These are phyloP conservation scores for Exophiala alcalophila DNA, from an alignment of 2,329 filamentous ascomycete genomes.

Conservation along the genomic window DNA sequence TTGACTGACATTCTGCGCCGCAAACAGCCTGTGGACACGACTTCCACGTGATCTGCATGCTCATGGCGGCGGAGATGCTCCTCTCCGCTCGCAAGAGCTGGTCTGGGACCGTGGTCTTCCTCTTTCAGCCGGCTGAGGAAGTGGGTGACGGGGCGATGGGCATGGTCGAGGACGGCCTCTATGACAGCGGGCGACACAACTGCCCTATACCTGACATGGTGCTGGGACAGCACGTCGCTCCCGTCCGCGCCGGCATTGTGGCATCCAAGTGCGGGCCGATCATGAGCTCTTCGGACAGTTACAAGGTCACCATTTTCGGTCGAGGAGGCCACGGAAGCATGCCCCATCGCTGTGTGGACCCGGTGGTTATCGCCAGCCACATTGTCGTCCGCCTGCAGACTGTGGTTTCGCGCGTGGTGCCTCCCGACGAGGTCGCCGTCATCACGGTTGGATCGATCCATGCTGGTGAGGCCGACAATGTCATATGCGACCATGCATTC, in stretches of 20 bases:
- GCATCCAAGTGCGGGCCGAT: constrained; percentile 39
- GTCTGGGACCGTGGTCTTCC: constrained; percentile 61
- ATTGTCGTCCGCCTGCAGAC: constrained; percentile 57
- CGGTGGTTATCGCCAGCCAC: constrained; percentile 55
- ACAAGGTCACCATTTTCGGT: constrained; percentile 54
- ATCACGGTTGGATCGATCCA: constrained; percentile 57
- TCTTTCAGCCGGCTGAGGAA: constrained; percentile 69
- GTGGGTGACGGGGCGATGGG: constrained; percentile 59
- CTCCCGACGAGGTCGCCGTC: constrained; percentile 54
- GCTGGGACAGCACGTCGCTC: constrained; percentile 57
- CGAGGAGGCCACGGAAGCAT: constrained; percentile 57
- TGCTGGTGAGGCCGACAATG: constrained; percentile 58
- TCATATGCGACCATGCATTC: constrained; percentile 55
- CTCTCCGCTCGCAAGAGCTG: constrained; percentile 46
- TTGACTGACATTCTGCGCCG: too few species aligned
- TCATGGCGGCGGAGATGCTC: constrained; percentile 54
- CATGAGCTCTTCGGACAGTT: constrained; percentile 43
- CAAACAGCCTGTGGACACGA: constrained; percentile 49
- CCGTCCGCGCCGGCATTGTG: constrained; percentile 40
- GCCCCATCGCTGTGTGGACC: constrained; percentile 57
- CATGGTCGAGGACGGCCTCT: constrained; percentile 61
- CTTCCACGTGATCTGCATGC: constrained; percentile 56
- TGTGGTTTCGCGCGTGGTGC: constrained; percentile 54
- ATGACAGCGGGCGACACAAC: constrained; percentile 33
- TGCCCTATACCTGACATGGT: constrained; percentile 55